Conservation (phyloP, 495 filamentous ascomycete genomes). For the Penicillium taxi region DNA sequence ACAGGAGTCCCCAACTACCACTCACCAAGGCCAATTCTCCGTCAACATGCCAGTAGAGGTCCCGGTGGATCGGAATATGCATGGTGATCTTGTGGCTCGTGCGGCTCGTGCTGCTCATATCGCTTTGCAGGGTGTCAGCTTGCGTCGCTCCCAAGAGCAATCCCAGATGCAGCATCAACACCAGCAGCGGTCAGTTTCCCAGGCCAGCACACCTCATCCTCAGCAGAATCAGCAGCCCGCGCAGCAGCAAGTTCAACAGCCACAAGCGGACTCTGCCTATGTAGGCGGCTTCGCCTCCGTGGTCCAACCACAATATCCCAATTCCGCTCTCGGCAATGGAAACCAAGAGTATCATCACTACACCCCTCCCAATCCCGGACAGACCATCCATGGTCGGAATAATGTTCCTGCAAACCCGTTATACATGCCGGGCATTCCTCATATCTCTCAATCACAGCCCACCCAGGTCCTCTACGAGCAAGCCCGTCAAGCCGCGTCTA, state of each 20-base stretch:
- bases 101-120: constrained; percentile 48
- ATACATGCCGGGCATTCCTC: constrained; percentile 46
- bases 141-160: constrained; percentile 40
- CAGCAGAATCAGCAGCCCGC: constrained; percentile 15
- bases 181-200: constrained; percentile 16
- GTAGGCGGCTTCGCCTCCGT: too few relatives aligned
- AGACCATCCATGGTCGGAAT: constrained; percentile 25
- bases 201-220: constrained; percentile 2
- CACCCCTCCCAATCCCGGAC: constrained; percentile 32
- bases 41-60: constrained; percentile 36
- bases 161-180: constrained; percentile 27
- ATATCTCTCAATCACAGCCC: constrained; percentile 63
- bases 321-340: constrained; percentile 30
- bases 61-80: constrained; percentile 38
- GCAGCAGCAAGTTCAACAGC: constrained; percentile 21
- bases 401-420: constrained; percentile 37
- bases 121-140: constrained; percentile 42
- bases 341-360: constrained; percentile 41
- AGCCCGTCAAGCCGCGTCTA: constrained; percentile 71
- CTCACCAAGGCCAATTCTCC: constrained; percentile 41
- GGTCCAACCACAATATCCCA: constrained; percentile 30
- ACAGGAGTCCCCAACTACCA: constrained; percentile 32
- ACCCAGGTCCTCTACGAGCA: constrained; percentile 75
- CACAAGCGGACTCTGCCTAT: too few relatives aligned
- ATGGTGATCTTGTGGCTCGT: constrained; percentile 46